Evolutionary conservation across 2,329 filamentous ascomycete genomes (phyloP).

Genomic region (Talaromyces sp.): DNA sequence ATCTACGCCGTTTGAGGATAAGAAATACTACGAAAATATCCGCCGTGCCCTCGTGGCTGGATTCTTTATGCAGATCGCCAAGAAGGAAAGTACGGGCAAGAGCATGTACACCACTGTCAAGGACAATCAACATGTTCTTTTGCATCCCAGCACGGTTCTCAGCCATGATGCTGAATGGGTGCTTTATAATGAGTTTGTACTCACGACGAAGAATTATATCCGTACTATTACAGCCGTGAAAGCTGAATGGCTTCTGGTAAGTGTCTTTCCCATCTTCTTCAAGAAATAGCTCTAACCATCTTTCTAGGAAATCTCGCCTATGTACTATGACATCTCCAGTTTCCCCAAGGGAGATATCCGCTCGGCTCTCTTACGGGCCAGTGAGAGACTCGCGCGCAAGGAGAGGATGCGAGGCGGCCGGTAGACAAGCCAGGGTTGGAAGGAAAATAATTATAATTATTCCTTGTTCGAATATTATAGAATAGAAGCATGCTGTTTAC

Average conservation of each 20-base stretch:
- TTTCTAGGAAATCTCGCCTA: conserved; percentile 79
- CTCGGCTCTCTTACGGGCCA: conserved; percentile 55
- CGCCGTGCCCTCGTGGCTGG: conserved; percentile 85
- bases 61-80: conserved; percentile 99
- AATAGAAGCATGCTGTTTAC: neutral
- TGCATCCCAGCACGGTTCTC: conserved; percentile 90
- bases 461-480: neutral
- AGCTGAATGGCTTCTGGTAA: conserved; percentile 88
- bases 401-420: conserved; percentile 47
- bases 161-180: conserved; percentile 92
- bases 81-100: conserved; percentile 84
- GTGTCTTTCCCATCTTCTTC: conserved; percentile 30
- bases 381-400: conserved; percentile 54
- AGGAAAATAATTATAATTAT: neutral
- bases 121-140: conserved; percentile 87
- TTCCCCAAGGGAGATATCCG: conserved; percentile 87
- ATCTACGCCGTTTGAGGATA: conserved; percentile 86
- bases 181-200: conserved; percentile 95
- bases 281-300: conserved; percentile 10
- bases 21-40: conserved; percentile 98
- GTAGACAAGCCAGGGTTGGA: conserved; percentile 23
- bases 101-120: conserved; percentile 86
- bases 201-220: conserved; percentile 98
- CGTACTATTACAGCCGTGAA: conserved; percentile 87
- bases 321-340: conserved; percentile 80